Percentiles rank a stretch among this genome's conserved stretches.
phyloP scores from a whole-genome alignment of 2,329 filamentous ascomycete genomes.

The Aurifilum marmelostoma region DNA sequence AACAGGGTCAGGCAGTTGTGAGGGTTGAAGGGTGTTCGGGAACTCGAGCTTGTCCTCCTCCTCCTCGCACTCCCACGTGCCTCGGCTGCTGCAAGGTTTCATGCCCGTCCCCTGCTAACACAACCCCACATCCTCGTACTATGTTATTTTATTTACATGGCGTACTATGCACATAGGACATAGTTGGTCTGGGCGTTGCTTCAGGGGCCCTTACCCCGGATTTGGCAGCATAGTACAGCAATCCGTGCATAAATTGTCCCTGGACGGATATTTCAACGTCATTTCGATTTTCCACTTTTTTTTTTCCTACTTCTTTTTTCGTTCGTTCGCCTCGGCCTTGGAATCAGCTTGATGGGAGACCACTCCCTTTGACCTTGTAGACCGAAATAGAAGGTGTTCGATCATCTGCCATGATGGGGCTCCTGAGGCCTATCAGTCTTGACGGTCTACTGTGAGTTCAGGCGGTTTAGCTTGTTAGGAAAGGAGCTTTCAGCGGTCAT shows the following conservation, averaged over 20 bases:
- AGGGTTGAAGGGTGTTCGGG: not conserved
- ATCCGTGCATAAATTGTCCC: not conserved
- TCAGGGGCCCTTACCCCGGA: constrained; percentile 13
- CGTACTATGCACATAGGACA: too few relatives aligned
- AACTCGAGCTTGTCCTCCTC: not conserved
- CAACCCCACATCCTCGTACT: not conserved
- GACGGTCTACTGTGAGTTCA: too few relatives aligned
- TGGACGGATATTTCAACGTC: not conserved
- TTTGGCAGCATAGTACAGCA: not conserved
- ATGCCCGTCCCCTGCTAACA: not conserved
- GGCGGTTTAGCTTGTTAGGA: too few relatives aligned
- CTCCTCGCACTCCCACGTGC: constrained; percentile 10
- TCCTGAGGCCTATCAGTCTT: too few relatives aligned
- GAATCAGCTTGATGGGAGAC: not conserved
- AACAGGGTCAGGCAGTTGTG: not conserved
- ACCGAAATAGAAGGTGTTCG: not conserved
- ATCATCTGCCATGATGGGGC: too few relatives aligned
- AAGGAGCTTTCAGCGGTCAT: not conserved
- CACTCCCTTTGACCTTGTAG: not conserved
- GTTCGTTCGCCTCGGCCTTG: not conserved
- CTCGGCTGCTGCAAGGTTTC: constrained; percentile 23
- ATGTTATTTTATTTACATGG: not conserved
- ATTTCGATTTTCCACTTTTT: not conserved
- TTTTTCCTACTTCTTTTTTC: not conserved
- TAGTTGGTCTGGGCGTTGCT: not conserved